Evolutionary conservation across 106 monocot genomes (phyloP).

Genomic region (Posidonia australis): DNA sequence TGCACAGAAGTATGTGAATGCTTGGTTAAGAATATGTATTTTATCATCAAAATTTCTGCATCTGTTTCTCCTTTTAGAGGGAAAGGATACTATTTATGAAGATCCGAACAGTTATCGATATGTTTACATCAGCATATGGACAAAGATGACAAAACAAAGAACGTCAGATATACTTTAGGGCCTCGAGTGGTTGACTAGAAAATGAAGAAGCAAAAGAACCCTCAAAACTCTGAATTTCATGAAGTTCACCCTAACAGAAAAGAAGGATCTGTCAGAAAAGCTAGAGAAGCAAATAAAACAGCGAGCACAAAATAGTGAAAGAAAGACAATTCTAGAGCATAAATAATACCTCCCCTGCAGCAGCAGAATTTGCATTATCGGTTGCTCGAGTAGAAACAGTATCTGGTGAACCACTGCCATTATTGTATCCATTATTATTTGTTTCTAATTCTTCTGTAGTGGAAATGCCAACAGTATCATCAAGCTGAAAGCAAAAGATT

Average conservation of each 20-base stretch:
- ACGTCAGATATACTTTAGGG: slow-evolving; percentile 50
- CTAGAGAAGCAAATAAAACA: slow-evolving; percentile 3
- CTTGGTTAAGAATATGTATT: neutral
- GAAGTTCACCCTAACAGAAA: slow-evolving; percentile 39
- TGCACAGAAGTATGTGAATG: slow-evolving; percentile 17
- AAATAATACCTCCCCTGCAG: slow-evolving; percentile 36
- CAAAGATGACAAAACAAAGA: neutral
- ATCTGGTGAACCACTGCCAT: slow-evolving; percentile 15
- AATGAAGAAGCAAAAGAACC: slow-evolving; percentile 58
- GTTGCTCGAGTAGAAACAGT: slow-evolving; percentile 16
- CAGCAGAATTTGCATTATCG: slow-evolving; percentile 9
- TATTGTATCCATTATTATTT: slow-evolving; percentile 16
- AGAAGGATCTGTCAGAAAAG: slow-evolving; percentile 9
- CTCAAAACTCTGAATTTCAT: slow-evolving; percentile 57
- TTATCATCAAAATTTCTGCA: neutral
- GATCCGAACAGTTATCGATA: too few relatives aligned
- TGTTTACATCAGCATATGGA: neutral
- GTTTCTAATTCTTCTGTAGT: slow-evolving; percentile 30
- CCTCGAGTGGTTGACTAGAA: slow-evolving; percentile 66
- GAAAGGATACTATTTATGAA: neutral
- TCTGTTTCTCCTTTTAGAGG: too few relatives aligned
- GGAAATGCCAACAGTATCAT: slow-evolving; percentile 26
- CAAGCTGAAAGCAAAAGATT: slow-evolving; percentile 32
- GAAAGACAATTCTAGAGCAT: neutral
- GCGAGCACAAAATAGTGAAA: neutral